Evolutionary conservation across 768 basidiomycete species (phyloP).

Genomic region (Termitomyces sp.): DNA sequence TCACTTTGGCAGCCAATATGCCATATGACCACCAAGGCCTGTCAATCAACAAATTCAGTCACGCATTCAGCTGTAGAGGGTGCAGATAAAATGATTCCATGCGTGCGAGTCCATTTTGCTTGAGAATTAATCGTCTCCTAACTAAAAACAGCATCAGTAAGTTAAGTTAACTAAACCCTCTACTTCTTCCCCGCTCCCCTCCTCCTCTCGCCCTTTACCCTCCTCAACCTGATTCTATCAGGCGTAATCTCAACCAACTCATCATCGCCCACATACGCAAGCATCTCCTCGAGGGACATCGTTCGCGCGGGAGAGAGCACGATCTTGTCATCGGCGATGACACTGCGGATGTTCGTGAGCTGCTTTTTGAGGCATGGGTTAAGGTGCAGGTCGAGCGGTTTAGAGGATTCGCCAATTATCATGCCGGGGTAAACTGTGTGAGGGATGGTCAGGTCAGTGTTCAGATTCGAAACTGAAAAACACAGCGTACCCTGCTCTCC

Average conservation of each 20-base stretch:
- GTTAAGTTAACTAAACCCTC: too few species aligned
- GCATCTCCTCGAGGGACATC: constrained; percentile 41
- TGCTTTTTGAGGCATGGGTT: constrained; percentile 46
- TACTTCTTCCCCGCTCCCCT: constrained; percentile 7
- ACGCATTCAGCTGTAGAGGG: too few species aligned
- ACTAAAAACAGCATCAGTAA: too few species aligned
- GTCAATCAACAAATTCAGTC: too few species aligned
- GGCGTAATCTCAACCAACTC: constrained; percentile 46
- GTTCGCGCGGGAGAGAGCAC: constrained; percentile 36
- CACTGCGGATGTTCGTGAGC: constrained; percentile 44
- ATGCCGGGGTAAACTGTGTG: constrained; percentile 42
- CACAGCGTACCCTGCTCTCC: constrained; percentile 30
- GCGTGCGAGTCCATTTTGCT: too few species aligned
- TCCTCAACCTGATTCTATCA: constrained; percentile 33
- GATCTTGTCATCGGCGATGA: constrained; percentile 45
- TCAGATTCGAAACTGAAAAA: too few species aligned
- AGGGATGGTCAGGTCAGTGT: too few species aligned
- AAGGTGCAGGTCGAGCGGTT: constrained; percentile 38
- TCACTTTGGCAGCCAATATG: too few species aligned
- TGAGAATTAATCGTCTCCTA: too few species aligned
- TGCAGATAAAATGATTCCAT: too few species aligned
- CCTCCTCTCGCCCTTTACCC: constrained; percentile 32
- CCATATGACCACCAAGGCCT: too few species aligned
- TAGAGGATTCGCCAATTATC: constrained; percentile 46
- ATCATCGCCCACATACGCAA: constrained; percentile 46